Conservation (phyloP, 805 yeast species). For the Ogataea pini region DNA sequence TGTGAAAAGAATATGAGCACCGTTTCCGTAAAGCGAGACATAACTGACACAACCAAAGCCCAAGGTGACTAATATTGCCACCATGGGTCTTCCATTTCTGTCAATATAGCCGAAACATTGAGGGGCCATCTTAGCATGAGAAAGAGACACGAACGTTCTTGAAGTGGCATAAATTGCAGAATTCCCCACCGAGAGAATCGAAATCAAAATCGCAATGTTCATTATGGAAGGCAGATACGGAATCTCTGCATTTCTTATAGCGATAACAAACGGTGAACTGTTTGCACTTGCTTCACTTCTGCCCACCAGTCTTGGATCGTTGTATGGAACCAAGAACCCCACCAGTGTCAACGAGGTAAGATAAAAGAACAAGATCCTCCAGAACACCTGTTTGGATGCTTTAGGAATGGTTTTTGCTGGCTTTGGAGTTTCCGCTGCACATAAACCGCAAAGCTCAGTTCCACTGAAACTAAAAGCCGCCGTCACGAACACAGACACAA, state of each 20-base stretch:
- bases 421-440: conserved; percentile 49
- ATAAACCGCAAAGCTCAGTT: conserved; percentile 52
- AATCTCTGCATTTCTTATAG: conserved; percentile 40
- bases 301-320: conserved; percentile 37
- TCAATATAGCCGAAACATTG: conserved; percentile 44
- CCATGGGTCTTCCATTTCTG: conserved; percentile 50
- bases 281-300: conserved; percentile 35
- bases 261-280: conserved; percentile 51
- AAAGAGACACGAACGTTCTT: conserved; percentile 49
- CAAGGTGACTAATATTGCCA: conserved; percentile 43
- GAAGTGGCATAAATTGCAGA: conserved; percentile 60
- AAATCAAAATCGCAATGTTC: conserved; percentile 42
- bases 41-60: conserved; percentile 45
- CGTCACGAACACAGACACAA: conserved; percentile 54
- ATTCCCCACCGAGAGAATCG: conserved; percentile 49
- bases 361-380: conserved; percentile 54
- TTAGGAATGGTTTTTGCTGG: conserved; percentile 50
- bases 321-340: conserved; percentile 49
- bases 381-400: conserved; percentile 57
- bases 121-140: conserved; percentile 50
- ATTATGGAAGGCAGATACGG: conserved; percentile 40
- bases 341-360: conserved; percentile 45
- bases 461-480: conserved; percentile 59
- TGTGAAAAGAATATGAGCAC: conserved; percentile 40
- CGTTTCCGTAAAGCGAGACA: conserved; percentile 44